Conservation (phyloP, 805 yeast species). For the Saturnispora quitensis region DNA sequence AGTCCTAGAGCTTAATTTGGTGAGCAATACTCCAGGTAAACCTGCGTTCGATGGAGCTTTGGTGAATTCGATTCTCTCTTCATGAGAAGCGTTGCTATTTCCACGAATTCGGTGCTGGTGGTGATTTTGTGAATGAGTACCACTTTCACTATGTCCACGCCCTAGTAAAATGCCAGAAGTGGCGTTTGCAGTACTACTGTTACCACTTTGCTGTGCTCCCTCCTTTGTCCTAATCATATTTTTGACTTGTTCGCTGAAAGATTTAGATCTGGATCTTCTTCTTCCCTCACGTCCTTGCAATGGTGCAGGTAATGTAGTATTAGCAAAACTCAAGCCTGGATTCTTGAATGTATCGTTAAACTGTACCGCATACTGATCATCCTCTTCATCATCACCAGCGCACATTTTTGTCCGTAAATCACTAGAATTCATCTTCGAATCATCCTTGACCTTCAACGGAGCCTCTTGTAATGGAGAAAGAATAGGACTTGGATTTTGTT, state of each 20-base stretch:
- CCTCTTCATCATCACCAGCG: slow-evolving; percentile 24
- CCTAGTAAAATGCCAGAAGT: slow-evolving; percentile 9
- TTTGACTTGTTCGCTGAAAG: slow-evolving; percentile 37
- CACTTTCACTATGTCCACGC: background rate
- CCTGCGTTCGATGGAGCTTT: background rate
- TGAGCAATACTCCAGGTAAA: background rate
- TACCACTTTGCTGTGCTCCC: slow-evolving; percentile 12
- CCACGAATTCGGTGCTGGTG: background rate
- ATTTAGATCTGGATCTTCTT: slow-evolving; percentile 26
- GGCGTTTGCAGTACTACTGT: slow-evolving; percentile 1
- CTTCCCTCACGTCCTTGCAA: slow-evolving; percentile 6
- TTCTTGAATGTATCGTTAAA: slow-evolving; percentile 17
- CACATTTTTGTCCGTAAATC: slow-evolving; percentile 24
- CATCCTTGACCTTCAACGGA: slow-evolving; percentile 5
- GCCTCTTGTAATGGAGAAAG: background rate
- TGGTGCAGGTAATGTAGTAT: slow-evolving; percentile 11
- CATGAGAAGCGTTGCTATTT: slow-evolving; percentile 3
- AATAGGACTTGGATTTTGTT: background rate
- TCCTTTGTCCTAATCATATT: slow-evolving; percentile 29
- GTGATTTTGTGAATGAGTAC: background rate
- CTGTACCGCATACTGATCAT: slow-evolving; percentile 20
- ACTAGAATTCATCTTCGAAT: slow-evolving; percentile 17
- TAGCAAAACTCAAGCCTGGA: slow-evolving; percentile 9
- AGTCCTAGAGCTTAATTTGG: slow-evolving; percentile 8
- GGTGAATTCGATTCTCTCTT: background rate